Evolutionary conservation across 805 yeast species (phyloP), one percentile per base, ranked within the genome.

Genomic region (Kodamaea kakaduensis): DNA sequence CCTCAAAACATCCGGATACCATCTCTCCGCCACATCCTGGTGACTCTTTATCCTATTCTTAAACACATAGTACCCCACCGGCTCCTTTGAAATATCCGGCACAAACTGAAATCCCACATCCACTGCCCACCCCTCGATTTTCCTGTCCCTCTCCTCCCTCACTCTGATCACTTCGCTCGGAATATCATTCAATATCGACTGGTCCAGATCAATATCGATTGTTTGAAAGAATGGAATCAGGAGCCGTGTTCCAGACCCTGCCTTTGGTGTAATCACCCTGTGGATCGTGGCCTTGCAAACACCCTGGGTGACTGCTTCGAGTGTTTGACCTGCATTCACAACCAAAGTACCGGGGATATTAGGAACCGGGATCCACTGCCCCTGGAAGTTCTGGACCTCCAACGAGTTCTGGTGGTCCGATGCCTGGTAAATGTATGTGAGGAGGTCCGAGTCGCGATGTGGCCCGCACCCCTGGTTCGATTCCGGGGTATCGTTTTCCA

Each of bases 361-460:
- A 2, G 73, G 70, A 7, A 76, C 79, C 5, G 69, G 58, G 20
- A 77, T 56, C 84, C 84, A 77, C 17, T 71, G 54, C 7, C 81
- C 81, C 32, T 70, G 66, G 41, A 69, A 65, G 41, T 72, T 71
- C 40, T 74, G 71, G 7, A 76, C 81, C 45, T 77, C 78, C 23
- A 77, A 58, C 1, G 81, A 76, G 24, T 74, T 65, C 7, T 37
- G 21, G 37, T 69, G 75, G 10, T 54, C 59, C 1, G 73, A 60
- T 8, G 77, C 83, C 47, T 79, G 84, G 44, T 68, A 73, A 9
- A 80, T 75, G 49, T 67, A 75, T 0, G 84, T 78, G 18, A 79
- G 48, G 47, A 79, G 63, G 36, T 77, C 83, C 3, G 79, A 73
- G 47, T 81, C 88, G 38, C 83, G 68, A 48, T 81, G 87, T 3